Conservation (phyloP, 352 stramenopile genomes). For the Thalassiosira hispida region DNA sequence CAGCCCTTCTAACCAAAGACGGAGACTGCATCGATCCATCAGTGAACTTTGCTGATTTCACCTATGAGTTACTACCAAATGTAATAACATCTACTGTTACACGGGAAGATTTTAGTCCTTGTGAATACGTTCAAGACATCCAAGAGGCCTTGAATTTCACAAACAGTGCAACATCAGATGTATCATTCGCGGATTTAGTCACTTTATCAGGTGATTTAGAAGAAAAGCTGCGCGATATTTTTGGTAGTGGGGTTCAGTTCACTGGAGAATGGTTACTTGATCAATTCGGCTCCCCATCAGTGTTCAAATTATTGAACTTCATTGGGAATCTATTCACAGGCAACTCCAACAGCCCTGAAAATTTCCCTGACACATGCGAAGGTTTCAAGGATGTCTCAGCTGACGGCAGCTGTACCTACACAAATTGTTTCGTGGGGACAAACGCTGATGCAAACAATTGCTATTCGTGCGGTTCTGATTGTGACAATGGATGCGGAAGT, state of each 20-base stretch:
- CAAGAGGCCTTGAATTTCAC: conserved; percentile 18
- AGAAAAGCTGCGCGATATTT: not conserved
- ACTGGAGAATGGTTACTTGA: not conserved
- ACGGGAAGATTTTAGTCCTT: conserved; percentile 11
- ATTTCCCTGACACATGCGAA: not conserved
- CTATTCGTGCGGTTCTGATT: not conserved
- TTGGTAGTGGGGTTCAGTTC: not conserved
- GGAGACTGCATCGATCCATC: not conserved
- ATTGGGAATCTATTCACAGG: not conserved
- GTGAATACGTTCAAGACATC: conserved; percentile 12
- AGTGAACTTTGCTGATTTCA: conserved; percentile 5
- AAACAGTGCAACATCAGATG: not conserved
- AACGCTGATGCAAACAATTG: not conserved
- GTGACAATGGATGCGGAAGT: not conserved
- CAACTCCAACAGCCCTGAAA: not conserved
- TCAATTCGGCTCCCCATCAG: not conserved
- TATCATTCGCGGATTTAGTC: conserved; percentile 12
- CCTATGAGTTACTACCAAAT: conserved; percentile 1
- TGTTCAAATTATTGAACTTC: not conserved
- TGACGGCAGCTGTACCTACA: not conserved
- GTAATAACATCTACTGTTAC: conserved; percentile 1
- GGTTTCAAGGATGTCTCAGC: not conserved
- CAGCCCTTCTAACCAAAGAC: not conserved
- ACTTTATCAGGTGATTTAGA: not conserved
- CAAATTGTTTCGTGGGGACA: not conserved